Evolutionary conservation across 768 basidiomycete genomes (phyloP), one percentile per base, ranked within the genome.

Genomic region (Candolleomyces efflorescens): DNA sequence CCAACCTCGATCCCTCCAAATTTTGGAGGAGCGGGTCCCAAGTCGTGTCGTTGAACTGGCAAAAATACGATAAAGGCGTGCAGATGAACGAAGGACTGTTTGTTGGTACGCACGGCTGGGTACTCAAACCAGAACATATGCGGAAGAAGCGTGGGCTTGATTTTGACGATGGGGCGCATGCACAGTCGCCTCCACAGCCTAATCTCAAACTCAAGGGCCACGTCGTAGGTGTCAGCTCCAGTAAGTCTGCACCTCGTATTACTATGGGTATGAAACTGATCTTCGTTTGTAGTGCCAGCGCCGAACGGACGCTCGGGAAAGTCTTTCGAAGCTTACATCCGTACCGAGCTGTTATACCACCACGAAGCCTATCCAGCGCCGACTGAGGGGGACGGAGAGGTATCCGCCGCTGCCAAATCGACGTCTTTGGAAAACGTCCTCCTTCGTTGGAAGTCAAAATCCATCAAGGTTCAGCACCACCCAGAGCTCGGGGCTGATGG

Each of bases 81-180:
- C 82, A 83, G 60, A 65, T 87, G 22, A 85, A 86, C 61, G 86
- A 85, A 65, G 85, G 75, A 0, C 75, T 87, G 78, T 87, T 86
- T 63, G 74, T 75, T 0, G 85, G 81, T 0, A 80, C 75, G 3
- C 63, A 68, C 2, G 85, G 84, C 1, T 86, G 82, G 82, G 77
- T 82, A 1, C 66, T 74, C 36, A 83, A 82, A 61, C 83, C 84
- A 4, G 54, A 43, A 10, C 50, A 41, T 39, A 49, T 55, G 52
- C 47, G 41, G 51, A 58, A 60, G 26, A 38, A 43, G n/a, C 50
- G 53, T 12, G 27, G n/a, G 20, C 23, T 46, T 12, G 36, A 47
- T n/a, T 44, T 45, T 7, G 24, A 27, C 17, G 50, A 51, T 15
- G 27, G 48, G 13, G 43, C n/a, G 27, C 24, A 27, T 36, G 50